Conservation (phyloP, 2,329 filamentous ascomycete genomes). For the Setomelanomma holmii region DNA sequence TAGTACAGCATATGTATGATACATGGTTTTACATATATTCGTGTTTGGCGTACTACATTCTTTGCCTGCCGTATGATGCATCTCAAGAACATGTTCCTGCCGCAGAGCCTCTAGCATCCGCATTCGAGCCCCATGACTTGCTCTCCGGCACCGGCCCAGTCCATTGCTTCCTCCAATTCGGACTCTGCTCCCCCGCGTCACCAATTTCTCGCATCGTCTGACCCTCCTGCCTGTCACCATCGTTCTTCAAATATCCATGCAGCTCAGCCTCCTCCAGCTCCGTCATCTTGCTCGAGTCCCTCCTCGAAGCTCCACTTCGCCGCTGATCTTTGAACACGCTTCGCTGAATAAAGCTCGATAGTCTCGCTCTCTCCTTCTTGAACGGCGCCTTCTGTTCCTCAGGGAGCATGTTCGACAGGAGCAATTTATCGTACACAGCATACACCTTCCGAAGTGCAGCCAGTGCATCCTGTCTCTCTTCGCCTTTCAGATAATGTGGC, state of each 20-base stretch:
- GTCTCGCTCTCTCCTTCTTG: constrained; percentile 31
- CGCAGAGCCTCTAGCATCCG: background rate
- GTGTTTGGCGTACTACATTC: background rate
- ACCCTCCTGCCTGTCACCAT: constrained; percentile 7
- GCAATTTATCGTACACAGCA: constrained; percentile 39
- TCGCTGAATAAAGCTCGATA: constrained; percentile 36
- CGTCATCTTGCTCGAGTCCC: background rate
- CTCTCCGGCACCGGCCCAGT: constrained; percentile 17
- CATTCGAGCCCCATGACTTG: constrained; percentile 15
- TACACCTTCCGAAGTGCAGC: constrained; percentile 35
- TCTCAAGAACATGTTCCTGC: background rate
- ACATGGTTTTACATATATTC: background rate
- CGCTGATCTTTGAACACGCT: constrained; percentile 16
- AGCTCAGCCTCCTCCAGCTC: constrained; percentile 15
- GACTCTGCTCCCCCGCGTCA: background rate
- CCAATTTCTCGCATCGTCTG: constrained; percentile 8
- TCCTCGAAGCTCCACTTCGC: constrained; percentile 2
- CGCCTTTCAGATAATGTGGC: constrained; percentile 20
- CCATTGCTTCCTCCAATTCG: constrained; percentile 17
- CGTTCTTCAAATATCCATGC: constrained; percentile 15
- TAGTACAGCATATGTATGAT: background rate
- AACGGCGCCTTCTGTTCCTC: constrained; percentile 38
- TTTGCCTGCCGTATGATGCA: background rate
- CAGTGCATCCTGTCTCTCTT: constrained; percentile 35
- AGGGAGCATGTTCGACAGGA: constrained; percentile 36